phyloP scores from a whole-genome alignment of 1,139 yeast genomes.

The Pneumocystis jirovecii region DNA sequence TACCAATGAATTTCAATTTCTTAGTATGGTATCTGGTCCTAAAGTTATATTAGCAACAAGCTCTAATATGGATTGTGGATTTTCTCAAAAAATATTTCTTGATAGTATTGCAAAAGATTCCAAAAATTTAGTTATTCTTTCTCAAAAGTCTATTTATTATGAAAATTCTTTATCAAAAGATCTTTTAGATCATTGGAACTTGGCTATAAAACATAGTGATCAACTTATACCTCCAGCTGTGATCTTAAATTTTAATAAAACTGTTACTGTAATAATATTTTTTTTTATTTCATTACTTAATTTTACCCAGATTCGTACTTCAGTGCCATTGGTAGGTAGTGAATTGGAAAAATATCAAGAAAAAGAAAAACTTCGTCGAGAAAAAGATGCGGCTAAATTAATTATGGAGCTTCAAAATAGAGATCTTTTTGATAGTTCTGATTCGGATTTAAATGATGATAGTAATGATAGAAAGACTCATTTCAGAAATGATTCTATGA shows the following conservation, averaged over 20 bases:
- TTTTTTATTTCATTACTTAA: slow-evolving; percentile 16
- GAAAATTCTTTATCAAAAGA: slow-evolving; percentile 29
- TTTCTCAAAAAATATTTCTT: slow-evolving; percentile 27
- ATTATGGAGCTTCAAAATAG: slow-evolving; percentile 44
- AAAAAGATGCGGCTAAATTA: slow-evolving; percentile 36
- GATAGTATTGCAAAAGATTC: slow-evolving; percentile 8
- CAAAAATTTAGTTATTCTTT: slow-evolving; percentile 35
- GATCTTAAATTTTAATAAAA: not conserved
- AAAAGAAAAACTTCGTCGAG: slow-evolving; percentile 25
- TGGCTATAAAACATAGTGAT: not conserved
- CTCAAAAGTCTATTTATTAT: slow-evolving; percentile 29
- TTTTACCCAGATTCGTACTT: slow-evolving; percentile 13
- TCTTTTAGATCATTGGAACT: slow-evolving; percentile 46
- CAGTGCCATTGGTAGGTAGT: slow-evolving; percentile 23
- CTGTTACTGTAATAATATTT: slow-evolving; percentile 16
- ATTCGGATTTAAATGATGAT: slow-evolving; percentile 13
- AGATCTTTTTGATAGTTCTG: slow-evolving; percentile 32
- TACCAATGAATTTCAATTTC: slow-evolving; percentile 44
- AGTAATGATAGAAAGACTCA: slow-evolving; percentile 16
- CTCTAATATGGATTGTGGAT: slow-evolving; percentile 50
- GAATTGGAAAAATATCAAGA: slow-evolving; percentile 24
- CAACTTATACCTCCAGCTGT: not conserved
- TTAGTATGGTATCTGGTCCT: slow-evolving; percentile 44
- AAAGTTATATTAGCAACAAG: slow-evolving; percentile 75
- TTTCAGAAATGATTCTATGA: slow-evolving; percentile 4